Conservation (phyloP, 148 eudicot species). For the Drosera capensis region DNA sequence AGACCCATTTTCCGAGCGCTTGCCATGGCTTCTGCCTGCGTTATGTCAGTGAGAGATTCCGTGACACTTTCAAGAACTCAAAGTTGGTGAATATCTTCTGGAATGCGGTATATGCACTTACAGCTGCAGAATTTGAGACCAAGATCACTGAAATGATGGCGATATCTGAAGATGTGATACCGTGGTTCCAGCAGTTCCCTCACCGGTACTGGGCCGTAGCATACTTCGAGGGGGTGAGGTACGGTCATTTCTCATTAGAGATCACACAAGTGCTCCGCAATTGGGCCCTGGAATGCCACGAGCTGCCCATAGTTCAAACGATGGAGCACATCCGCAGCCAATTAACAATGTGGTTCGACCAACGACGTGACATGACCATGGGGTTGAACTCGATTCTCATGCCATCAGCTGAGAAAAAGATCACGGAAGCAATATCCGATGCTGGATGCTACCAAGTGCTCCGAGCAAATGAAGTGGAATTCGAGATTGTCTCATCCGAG, state of each 20-base stretch:
- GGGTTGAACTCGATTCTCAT: constrained; percentile 62
- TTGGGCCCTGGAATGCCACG: constrained; percentile 93
- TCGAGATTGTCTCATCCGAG: constrained; percentile 94
- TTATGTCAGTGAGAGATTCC: constrained; percentile 72
- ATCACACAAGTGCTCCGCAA: constrained; percentile 67
- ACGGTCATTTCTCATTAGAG: constrained; percentile 73
- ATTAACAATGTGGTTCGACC: constrained; percentile 50
- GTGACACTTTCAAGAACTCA: constrained; percentile 85
- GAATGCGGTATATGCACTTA: constrained; percentile 93
- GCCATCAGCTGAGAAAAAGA: constrained; percentile 77
- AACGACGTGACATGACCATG: constrained; percentile 46
- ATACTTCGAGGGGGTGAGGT: constrained; percentile 88
- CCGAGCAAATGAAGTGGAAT: constrained; percentile 95
- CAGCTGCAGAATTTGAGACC: constrained; percentile 64
- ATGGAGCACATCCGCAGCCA: constrained; percentile 85
- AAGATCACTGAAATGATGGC: constrained; percentile 82
- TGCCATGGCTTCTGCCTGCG: constrained; percentile 86
- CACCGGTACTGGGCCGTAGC: constrained; percentile 94
- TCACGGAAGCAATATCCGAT: constrained; percentile 77
- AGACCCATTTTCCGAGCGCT: constrained; percentile 83
- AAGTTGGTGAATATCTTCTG: constrained; percentile 91
- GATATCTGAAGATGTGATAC: constrained; percentile 51
- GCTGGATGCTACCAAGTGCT: constrained; percentile 85
- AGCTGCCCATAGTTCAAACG: constrained; percentile 87
- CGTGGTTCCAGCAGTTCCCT: constrained; percentile 68